phyloP scores from a whole-genome alignment of 306 rosid species.

The Cotoneaster glaucophyllus region DNA sequence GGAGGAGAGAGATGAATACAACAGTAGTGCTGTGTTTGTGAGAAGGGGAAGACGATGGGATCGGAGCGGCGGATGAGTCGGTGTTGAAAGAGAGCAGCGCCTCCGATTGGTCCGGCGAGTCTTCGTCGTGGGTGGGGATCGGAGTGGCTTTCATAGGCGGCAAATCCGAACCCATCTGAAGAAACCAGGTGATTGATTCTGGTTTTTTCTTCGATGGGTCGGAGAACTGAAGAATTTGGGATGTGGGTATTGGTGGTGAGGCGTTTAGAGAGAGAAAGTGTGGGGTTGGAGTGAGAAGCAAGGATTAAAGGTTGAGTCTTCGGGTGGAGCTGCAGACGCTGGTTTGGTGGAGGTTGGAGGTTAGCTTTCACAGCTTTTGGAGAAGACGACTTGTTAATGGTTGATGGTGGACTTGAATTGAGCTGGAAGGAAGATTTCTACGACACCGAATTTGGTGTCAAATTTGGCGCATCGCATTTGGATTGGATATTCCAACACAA shows the following conservation, averaged over 20 bases:
- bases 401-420: background rate
- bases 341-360: background rate
- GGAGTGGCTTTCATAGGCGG: constrained; percentile 34
- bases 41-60: background rate
- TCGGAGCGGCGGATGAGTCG: constrained; percentile 25
- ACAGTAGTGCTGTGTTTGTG: constrained; percentile 27
- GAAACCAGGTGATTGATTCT: background rate
- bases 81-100: constrained; percentile 77
- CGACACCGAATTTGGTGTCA: background rate
- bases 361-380: background rate
- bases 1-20: constrained; percentile 55
- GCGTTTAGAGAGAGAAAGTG: background rate
- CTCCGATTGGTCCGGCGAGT: constrained; percentile 28
- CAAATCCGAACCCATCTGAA: constrained; percentile 58
- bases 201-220: background rate
- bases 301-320: constrained; percentile 2
- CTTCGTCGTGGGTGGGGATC: constrained; percentile 43
- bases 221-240: background rate
- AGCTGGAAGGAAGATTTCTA: background rate
- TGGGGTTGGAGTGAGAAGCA: background rate
- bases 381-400: background rate
- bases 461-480: background rate
- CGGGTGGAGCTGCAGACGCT: background rate
- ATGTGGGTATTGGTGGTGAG: background rate
- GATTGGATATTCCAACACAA: background rate